Evolutionary conservation across 2,329 filamentous ascomycete species (phyloP).

Genomic region (Stagonosporopsis chrysanthemi): DNA sequence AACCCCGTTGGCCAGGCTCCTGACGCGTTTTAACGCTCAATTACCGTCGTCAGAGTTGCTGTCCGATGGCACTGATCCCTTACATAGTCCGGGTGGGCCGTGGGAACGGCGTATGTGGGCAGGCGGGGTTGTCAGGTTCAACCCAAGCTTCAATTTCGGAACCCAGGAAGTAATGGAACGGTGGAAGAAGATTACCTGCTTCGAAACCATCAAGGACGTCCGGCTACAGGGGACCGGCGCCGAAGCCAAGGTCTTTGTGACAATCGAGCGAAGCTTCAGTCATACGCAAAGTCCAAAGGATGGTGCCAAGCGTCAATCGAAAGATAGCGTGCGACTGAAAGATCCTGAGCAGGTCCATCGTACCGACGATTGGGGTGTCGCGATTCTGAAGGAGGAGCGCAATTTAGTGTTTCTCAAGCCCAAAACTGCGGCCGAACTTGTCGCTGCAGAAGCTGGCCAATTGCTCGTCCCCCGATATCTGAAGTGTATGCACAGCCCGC

Average conservation of each 20-base stretch:
- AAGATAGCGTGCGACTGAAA: background rate
- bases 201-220: slow-evolving; percentile 57
- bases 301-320: background rate
- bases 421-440: slow-evolving; percentile 51
- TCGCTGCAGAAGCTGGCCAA: slow-evolving; percentile 36
- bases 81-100: slow-evolving; percentile 75
- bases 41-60: slow-evolving; percentile 69
- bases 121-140: slow-evolving; percentile 73
- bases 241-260: slow-evolving; percentile 64
- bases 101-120: slow-evolving; percentile 88
- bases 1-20: slow-evolving; percentile 68
- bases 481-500: slow-evolving; percentile 34
- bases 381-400: slow-evolving; percentile 64
- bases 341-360: slow-evolving; percentile 15
- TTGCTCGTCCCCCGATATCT: slow-evolving; percentile 48
- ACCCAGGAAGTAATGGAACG: slow-evolving; percentile 16
- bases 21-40: slow-evolving; percentile 85
- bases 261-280: slow-evolving; percentile 63
- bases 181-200: slow-evolving; percentile 37
- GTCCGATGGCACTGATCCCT: slow-evolving; percentile 82
- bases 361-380: slow-evolving; percentile 36
- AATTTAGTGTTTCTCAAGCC: slow-evolving; percentile 70
- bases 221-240: slow-evolving; percentile 59
- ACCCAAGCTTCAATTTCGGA: slow-evolving; percentile 19
- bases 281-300: too few species aligned